Percentiles rank a stretch among this genome's conserved stretches.
phyloP scores from a whole-genome alignment of 176 grass and related monocot species.

The Rhynchospora tenuis region DNA sequence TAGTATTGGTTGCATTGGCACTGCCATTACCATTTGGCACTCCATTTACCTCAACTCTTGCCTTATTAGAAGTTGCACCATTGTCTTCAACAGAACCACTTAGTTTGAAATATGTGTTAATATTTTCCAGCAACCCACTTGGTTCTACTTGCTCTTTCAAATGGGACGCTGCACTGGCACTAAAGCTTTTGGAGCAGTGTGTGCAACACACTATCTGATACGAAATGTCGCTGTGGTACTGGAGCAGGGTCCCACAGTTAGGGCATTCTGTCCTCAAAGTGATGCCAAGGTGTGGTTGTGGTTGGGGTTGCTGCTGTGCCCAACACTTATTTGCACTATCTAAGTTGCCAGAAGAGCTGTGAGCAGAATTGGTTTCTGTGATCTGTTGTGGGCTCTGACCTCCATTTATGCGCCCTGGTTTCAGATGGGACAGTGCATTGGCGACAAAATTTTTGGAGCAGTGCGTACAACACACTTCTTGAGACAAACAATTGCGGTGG shows the following conservation, averaged over 20 bases:
- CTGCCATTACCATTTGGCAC: not conserved
- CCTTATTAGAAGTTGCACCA: not conserved
- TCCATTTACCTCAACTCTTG: not conserved
- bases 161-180: conserved; percentile 39
- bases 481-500: conserved; percentile 34
- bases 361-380: too few species aligned
- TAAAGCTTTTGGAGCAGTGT: conserved; percentile 41
- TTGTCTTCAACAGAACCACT: conserved; percentile 4
- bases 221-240: conserved; percentile 25
- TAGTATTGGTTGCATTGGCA: not conserved
- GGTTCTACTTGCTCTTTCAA: conserved; percentile 6
- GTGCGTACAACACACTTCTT: conserved; percentile 31
- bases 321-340: too few species aligned
- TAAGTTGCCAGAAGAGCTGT: too few species aligned
- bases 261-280: conserved; percentile 71
- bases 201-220: conserved; percentile 38
- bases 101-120: too few species aligned
- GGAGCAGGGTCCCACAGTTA: conserved; percentile 24
- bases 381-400: conserved; percentile 7
- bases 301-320: not conserved
- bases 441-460: conserved; percentile 50
- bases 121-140: not conserved
- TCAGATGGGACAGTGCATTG: conserved; percentile 32
- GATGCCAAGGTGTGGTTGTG: not conserved
- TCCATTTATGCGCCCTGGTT: conserved; percentile 19